Evolutionary conservation across 768 basidiomycete genomes (phyloP).

Genomic region (Hortiboletus flavorubellus): DNA sequence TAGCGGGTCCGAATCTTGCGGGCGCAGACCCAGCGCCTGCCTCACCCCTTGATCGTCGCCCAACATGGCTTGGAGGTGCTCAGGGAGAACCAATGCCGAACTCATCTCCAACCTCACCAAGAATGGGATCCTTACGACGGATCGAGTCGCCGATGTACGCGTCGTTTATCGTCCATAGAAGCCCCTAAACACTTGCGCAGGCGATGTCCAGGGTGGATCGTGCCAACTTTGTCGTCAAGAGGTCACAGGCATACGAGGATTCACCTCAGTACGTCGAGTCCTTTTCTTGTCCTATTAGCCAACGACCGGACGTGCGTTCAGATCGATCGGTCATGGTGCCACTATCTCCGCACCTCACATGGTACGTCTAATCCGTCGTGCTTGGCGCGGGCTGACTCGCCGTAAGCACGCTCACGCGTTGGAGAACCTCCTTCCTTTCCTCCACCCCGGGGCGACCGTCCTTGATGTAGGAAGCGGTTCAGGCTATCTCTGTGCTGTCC

Average conservation of each 20-base stretch:
- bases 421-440: conserved; percentile 70
- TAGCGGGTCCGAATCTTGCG: too few species aligned
- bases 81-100: conserved; percentile 65
- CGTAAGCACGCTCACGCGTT: conserved; percentile 81
- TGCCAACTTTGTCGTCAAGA: conserved; percentile 57
- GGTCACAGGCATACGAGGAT: conserved; percentile 65
- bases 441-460: conserved; percentile 67
- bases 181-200: conserved; percentile 30
- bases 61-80: conserved; percentile 81
- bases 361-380: conserved; percentile 40
- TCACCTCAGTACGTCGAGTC: conserved; percentile 59
- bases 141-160: conserved; percentile 54
- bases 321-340: conserved; percentile 76
- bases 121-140: conserved; percentile 53
- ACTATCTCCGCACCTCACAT: conserved; percentile 98
- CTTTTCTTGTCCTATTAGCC: conserved; percentile 16
- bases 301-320: conserved; percentile 24
- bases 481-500: conserved; percentile 80
- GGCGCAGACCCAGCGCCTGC: too few species aligned
- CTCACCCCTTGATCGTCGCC: not conserved
- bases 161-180: not conserved
- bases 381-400: not conserved
- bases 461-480: conserved; percentile 91
- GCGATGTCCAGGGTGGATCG: conserved; percentile 72
- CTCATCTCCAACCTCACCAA: conserved; percentile 65